These are phyloP conservation scores for Acidiella bohemica DNA, from an alignment of 495 filamentous ascomycete species.

Conservation along the genomic window DNA sequence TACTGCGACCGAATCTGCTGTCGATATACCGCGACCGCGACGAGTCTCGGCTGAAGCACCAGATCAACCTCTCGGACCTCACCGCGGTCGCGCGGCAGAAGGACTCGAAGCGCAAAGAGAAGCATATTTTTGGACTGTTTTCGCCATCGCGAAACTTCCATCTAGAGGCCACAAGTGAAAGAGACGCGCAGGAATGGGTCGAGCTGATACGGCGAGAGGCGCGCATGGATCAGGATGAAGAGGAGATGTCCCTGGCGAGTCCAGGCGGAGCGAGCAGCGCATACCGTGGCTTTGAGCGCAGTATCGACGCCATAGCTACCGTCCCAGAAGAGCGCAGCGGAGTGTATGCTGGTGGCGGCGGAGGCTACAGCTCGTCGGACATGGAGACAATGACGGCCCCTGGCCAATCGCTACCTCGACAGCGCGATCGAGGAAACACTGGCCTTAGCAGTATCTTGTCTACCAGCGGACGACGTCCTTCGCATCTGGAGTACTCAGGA, in stretches of 20 bases:
- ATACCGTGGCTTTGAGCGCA: constrained; percentile 29
- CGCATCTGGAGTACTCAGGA: constrained; percentile 64
- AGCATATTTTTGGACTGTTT: constrained; percentile 85
- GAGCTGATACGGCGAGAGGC: constrained; percentile 65
- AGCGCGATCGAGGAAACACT: constrained; percentile 10
- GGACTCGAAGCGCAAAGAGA: constrained; percentile 67
- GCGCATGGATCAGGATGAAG: constrained; percentile 72
- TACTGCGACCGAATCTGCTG: constrained; percentile 82
- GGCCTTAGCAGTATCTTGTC: constrained; percentile 2
- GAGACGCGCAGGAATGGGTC: constrained; percentile 81
- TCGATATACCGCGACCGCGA: constrained; percentile 90
- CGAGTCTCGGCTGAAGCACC: constrained; percentile 75
- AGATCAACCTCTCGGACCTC: constrained; percentile 76
- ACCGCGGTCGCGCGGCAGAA: constrained; percentile 81
- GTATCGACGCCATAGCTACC: constrained; percentile 19
- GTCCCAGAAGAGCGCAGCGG: too few species aligned
- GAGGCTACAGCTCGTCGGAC: constrained; percentile 54
- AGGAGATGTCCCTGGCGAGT: constrained; percentile 59
- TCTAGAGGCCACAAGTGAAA: constrained; percentile 56
- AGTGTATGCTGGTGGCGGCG: constrained; percentile 26
- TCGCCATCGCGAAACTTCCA: constrained; percentile 84
- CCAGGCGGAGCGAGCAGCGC: constrained; percentile 30
- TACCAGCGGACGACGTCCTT: constrained; percentile 25
- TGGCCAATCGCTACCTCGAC: constrained; percentile 5
- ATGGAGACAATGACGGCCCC: constrained; percentile 28